These are phyloP conservation scores for Sporothrix dimorphospora DNA, from an alignment of 2,329 filamentous ascomycete genomes.

Conservation along the genomic window DNA sequence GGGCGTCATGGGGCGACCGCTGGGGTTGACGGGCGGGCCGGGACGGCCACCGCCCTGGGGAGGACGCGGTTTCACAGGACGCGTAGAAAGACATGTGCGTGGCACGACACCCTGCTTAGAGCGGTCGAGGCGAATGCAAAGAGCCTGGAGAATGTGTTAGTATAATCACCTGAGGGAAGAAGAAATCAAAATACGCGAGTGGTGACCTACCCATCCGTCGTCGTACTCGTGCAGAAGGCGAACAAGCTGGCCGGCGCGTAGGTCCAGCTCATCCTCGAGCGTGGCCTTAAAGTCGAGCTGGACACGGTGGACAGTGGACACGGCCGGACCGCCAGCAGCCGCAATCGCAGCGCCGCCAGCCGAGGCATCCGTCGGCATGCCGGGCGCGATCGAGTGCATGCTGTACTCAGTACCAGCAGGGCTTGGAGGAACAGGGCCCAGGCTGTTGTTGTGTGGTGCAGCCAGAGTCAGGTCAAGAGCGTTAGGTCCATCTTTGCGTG, in stretches of 20 bases:
- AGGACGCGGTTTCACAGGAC: conserved; percentile 83
- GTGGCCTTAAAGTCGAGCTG: conserved; percentile 93
- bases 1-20: conserved; percentile 45
- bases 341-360: conserved; percentile 62
- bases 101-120: conserved; percentile 92
- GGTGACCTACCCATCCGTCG: conserved; percentile 85
- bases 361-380: conserved; percentile 50
- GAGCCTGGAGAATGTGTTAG: conserved; percentile 60
- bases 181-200: neutral
- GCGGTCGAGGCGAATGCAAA: conserved; percentile 88
- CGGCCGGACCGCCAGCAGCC: conserved; percentile 61
- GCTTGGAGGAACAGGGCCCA: conserved; percentile 53
- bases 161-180: conserved; percentile 12
- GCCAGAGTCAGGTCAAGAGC: conserved; percentile 59
- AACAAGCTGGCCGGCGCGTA: conserved; percentile 81
- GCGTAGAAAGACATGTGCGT: conserved; percentile 87
- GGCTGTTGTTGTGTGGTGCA: conserved; percentile 39
- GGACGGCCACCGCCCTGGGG: conserved; percentile 48
- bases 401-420: conserved; percentile 67
- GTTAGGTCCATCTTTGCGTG: conserved; percentile 55
- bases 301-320: conserved; percentile 79
- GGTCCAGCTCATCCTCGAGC: conserved; percentile 86
- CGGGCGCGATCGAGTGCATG: conserved; percentile 56
- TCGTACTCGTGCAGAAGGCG: conserved; percentile 94
- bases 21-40: conserved; percentile 30